A percentile compares a stretch with the other conserved stretches of the same genome.
Evolutionary conservation across 768 basidiomycete species (phyloP).

Genomic region (Leucosporidium creatinivorum): DNA sequence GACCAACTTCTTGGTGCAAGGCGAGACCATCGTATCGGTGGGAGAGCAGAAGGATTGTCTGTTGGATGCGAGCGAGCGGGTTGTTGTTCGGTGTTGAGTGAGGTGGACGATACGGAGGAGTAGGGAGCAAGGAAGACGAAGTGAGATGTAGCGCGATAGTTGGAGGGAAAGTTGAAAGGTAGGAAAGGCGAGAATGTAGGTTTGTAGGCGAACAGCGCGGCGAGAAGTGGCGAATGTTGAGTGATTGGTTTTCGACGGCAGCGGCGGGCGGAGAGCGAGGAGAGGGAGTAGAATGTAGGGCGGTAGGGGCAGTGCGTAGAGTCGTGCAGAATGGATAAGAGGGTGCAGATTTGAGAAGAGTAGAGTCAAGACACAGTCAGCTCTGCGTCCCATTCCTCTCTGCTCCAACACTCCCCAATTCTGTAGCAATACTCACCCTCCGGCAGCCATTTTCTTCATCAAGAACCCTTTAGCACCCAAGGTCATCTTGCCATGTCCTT

Average conservation of each 20-base stretch:
- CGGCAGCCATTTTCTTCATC: slow-evolving; percentile 77
- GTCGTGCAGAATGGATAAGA: no score
- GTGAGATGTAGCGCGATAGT: no score
- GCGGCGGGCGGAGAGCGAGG: neutral
- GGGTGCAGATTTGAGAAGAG: no score
- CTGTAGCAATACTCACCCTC: neutral
- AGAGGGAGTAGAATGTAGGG: neutral
- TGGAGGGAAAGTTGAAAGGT: no score
- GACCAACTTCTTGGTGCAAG: slow-evolving; percentile 81
- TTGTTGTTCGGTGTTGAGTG: neutral
- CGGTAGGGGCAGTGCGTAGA: neutral
- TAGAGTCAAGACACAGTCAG: neutral
- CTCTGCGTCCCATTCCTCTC: neutral
- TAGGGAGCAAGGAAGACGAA: neutral
- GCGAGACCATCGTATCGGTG: slow-evolving; percentile 91
- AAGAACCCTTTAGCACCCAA: slow-evolving; percentile 84
- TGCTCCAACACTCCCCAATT: neutral
- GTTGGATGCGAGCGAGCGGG: slow-evolving; percentile 44
- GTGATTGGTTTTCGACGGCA: slow-evolving; percentile 11
- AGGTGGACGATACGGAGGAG: neutral
- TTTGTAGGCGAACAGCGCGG: no score
- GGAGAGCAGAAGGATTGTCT: slow-evolving; percentile 86
- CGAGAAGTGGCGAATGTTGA: no score
- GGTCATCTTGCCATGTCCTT: no score
- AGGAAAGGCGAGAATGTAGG: no score